A percentile compares a stretch with the other conserved stretches of the same genome.
phyloP scores from a whole-genome alignment of 805 yeast genomes.

The Sugiyamaella qingdaonensis region DNA sequence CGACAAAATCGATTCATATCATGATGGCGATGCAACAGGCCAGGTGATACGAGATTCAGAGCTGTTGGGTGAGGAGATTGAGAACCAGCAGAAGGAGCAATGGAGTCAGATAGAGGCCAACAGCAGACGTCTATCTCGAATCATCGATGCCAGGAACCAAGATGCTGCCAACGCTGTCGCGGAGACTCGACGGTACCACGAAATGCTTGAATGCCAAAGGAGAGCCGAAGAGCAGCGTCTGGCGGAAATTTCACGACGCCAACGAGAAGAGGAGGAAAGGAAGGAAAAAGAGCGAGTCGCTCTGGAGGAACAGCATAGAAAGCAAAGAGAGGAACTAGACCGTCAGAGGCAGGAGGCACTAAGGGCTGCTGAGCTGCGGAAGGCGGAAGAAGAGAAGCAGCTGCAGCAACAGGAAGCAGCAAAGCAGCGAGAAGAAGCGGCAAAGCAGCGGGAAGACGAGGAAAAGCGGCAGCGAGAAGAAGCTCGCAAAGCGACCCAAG shows the following conservation, averaged over 20 bases:
- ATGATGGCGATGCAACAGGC: background rate
- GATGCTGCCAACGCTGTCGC: background rate
- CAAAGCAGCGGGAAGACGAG: conserved; percentile 10
- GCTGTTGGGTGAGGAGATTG: background rate
- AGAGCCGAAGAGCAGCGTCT: conserved; percentile 1
- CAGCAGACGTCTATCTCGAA: background rate
- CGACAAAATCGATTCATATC: background rate
- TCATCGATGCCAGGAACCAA: background rate
- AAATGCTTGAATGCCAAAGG: background rate
- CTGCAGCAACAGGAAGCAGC: conserved; percentile 9
- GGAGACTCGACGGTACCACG: background rate
- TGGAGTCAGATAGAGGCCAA: background rate
- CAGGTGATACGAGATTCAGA: background rate
- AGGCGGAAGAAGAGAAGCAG: conserved; percentile 14
- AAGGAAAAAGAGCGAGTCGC: conserved; percentile 6
- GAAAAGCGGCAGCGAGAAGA: conserved; percentile 13
- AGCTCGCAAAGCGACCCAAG: conserved; percentile 24
- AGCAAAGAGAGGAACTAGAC: conserved; percentile 11
- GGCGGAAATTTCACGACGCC: background rate
- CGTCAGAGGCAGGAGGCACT: background rate
- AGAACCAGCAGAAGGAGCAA: background rate
- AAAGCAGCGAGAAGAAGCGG: conserved; percentile 6
- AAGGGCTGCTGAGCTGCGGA: conserved; percentile 17
- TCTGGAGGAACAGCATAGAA: conserved; percentile 8
- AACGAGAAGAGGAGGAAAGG: conserved; percentile 6